phyloP scores from a whole-genome alignment of 2,329 filamentous ascomycete genomes.

The Paramyrothecium sp. region DNA sequence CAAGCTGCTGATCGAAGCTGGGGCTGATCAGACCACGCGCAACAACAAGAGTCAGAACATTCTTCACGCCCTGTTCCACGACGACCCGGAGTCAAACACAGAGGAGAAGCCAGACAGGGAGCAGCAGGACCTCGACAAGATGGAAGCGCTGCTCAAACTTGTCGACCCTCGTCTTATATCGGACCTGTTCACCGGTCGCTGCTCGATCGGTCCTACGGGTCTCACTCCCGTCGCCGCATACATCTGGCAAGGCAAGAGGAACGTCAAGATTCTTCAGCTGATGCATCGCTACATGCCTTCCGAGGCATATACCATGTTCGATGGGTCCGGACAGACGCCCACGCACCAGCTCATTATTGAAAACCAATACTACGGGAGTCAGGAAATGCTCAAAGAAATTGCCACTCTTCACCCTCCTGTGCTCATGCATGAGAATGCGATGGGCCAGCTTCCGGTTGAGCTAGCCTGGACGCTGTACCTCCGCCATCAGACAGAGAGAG shows the following conservation, averaged over 20 bases:
- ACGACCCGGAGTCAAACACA: slow-evolving; percentile 13
- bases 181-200: background rate
- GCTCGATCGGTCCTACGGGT: background rate
- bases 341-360: background rate
- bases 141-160: background rate
- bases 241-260: background rate
- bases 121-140: background rate
- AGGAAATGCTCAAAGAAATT: background rate
- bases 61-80: slow-evolving; percentile 51
- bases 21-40: slow-evolving; percentile 64
- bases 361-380: background rate
- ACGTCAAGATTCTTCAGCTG: background rate
- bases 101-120: background rate
- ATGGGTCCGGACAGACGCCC: background rate
- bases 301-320: background rate
- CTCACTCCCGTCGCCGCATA: background rate
- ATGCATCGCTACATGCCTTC: background rate
- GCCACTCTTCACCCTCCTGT: background rate
- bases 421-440: background rate
- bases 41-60: slow-evolving; percentile 60
- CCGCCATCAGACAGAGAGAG: background rate
- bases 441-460: background rate
- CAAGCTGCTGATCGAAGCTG: slow-evolving; percentile 60
- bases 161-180: background rate
- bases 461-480: background rate